Conservation (phyloP, 2,329 filamentous ascomycete genomes). For the Colletotrichum magnum region DNA sequence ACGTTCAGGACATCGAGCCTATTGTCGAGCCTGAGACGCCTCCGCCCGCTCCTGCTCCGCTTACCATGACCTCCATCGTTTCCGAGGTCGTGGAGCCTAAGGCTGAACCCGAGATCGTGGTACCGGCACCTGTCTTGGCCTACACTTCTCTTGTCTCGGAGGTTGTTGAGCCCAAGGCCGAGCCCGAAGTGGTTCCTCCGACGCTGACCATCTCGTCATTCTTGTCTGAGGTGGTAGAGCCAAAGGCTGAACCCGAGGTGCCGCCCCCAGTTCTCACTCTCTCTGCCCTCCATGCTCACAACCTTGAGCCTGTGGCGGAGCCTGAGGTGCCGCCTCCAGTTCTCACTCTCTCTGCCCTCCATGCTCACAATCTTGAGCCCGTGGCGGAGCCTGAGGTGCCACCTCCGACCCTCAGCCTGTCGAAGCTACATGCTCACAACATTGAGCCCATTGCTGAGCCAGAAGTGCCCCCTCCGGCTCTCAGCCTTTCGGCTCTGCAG, state of each 20-base stretch:
- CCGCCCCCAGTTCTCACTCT: conserved; percentile 39
- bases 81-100: conserved; percentile 51
- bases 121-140: conserved; percentile 47
- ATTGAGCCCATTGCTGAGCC: conserved; percentile 47
- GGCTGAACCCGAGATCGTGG: conserved; percentile 46
- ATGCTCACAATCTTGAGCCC: conserved; percentile 49
- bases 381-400: conserved; percentile 44
- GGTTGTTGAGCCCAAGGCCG: conserved; percentile 55
- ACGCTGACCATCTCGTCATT: conserved; percentile 55
- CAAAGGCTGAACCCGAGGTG: conserved; percentile 48
- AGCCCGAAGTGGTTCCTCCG: conserved; percentile 44
- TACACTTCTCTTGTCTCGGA: conserved; percentile 59
- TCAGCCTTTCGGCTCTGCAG: conserved; percentile 54
- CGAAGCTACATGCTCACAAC: conserved; percentile 45
- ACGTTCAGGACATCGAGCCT: conserved; percentile 61
- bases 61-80: conserved; percentile 51
- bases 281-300: conserved; percentile 38
- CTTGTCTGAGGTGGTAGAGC: conserved; percentile 53
- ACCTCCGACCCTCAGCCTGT: conserved; percentile 43
- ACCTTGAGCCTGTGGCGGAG: conserved; percentile 42
- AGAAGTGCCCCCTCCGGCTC: conserved; percentile 41
- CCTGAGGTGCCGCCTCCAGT: conserved; percentile 45
- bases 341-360: conserved; percentile 48
- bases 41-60: conserved; percentile 49
- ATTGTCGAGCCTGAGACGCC: conserved; percentile 52